Conservation (phyloP, 257 asterid species). For the Ophiorrhiza pumila region DNA sequence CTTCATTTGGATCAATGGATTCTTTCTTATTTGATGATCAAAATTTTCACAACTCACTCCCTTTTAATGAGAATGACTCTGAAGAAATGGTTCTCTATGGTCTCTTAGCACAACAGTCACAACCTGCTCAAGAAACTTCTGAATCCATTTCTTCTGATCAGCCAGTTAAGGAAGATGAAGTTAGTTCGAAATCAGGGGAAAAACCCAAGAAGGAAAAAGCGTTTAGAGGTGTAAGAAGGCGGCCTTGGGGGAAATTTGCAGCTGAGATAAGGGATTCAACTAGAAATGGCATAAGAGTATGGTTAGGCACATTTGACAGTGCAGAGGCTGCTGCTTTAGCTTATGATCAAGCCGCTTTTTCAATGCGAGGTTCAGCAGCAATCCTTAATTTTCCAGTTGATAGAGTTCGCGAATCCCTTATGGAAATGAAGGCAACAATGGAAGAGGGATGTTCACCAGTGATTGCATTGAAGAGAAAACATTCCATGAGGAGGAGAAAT, state of each 20-base stretch:
- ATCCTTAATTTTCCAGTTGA: conserved; percentile 65
- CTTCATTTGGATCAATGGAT: conserved; percentile 28
- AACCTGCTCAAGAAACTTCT: conserved; percentile 34
- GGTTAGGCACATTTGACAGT: conserved; percentile 81
- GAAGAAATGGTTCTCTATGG: conserved; percentile 52
- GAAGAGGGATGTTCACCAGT: conserved; percentile 56
- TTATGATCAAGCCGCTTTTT: conserved; percentile 80
- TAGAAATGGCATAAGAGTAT: conserved; percentile 66
- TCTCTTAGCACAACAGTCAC: conserved; percentile 27
- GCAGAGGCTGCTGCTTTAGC: conserved; percentile 88
- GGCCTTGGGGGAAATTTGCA: conserved; percentile 94
- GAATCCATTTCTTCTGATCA: conserved; percentile 37
- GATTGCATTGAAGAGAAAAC: conserved; percentile 66
- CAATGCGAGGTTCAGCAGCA: conserved; percentile 65
- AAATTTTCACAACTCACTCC: conserved; percentile 24
- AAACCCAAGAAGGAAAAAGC: conserved; percentile 30
- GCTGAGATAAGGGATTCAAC: conserved; percentile 90
- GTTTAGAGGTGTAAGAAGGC: conserved; percentile 63
- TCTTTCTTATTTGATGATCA: conserved; percentile 19
- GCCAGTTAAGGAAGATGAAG: conserved; percentile 42
- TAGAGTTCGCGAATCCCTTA: conserved; percentile 52
- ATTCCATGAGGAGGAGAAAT: conserved; percentile 47
- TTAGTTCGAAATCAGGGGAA: conserved; percentile 30
- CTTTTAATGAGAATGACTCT: conserved; percentile 46
- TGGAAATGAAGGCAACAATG: conserved; percentile 37